Conservation (phyloP, 2,329 filamentous ascomycete species). For the Colletotrichum ledebouriae region DNA sequence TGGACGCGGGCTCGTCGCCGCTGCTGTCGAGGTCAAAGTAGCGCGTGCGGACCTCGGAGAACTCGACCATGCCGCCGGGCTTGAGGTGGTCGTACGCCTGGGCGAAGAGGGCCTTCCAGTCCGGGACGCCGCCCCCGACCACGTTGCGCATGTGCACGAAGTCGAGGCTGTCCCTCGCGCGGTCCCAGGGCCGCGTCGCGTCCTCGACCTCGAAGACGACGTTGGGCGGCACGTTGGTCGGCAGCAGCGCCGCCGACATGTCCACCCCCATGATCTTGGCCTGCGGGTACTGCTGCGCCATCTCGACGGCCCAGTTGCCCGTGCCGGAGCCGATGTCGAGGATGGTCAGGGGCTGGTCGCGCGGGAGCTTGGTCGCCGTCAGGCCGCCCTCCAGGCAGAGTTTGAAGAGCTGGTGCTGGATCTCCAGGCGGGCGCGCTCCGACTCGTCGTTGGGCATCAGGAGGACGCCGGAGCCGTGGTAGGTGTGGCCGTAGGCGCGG, state of each 20-base stretch:
- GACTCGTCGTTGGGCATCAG: slow-evolving; percentile 52
- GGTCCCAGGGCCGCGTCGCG: slow-evolving; percentile 62
- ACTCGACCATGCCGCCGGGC: slow-evolving; percentile 60
- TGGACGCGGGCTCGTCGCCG: slow-evolving; percentile 46
- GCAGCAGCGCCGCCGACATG: slow-evolving; percentile 56
- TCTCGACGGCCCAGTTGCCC: slow-evolving; percentile 59
- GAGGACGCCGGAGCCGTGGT: slow-evolving; percentile 53
- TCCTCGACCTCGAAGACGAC: slow-evolving; percentile 72
- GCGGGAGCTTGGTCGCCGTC: slow-evolving; percentile 50
- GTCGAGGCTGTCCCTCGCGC: slow-evolving; percentile 50
- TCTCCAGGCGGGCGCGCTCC: slow-evolving; percentile 49
- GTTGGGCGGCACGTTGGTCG: slow-evolving; percentile 66
- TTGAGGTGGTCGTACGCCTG: slow-evolving; percentile 57
- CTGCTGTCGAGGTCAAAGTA: slow-evolving; percentile 56
- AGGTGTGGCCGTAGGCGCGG: slow-evolving; percentile 52
- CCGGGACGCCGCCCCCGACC: slow-evolving; percentile 59
- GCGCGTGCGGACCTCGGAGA: slow-evolving; percentile 57
- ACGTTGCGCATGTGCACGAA: slow-evolving; percentile 60
- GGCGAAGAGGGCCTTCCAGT: slow-evolving; percentile 54
- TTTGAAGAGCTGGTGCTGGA: slow-evolving; percentile 53
- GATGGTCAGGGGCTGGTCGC: slow-evolving; percentile 47
- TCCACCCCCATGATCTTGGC: slow-evolving; percentile 58
- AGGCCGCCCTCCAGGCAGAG: slow-evolving; percentile 52
- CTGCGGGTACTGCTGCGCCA: slow-evolving; percentile 56
- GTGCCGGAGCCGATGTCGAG: slow-evolving; percentile 59